Evolutionary conservation across 805 yeast genomes (phyloP), one percentile per base, ranked within the genome.

Genomic region (Metschnikowia proteae): DNA sequence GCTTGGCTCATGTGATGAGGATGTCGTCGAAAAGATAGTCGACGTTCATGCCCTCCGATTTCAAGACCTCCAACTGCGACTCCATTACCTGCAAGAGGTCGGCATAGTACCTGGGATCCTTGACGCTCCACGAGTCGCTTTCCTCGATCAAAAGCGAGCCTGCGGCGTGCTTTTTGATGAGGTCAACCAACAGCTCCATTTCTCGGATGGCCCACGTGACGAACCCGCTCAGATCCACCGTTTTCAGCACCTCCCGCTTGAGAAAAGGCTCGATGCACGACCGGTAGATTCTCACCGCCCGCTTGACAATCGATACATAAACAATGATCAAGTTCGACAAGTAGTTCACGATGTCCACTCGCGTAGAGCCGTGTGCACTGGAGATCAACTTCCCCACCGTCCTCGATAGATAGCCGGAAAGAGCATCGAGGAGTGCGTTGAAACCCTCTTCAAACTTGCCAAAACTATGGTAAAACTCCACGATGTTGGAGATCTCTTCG

Each of bases 151-250:
- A 50, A 41, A 80, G 75, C 10, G 86, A 80, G 23, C 85, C 88
- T 41, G 81, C 72, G 26, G 91, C 66, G 56, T 86, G 91, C 48
- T 86, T 80, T 42, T 81, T 79, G 56, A 90, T 78, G 5, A 82
- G 65, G 13, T 71, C 68, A 29, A 82, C 80, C 54, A 86, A 84
- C 42, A 72, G 71, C 36, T 79, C 78, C 30, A 87, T 78, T 62
- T 83, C 85, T 9, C 76, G 76, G 48, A 80, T 79, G 31, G 85
- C 79, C 96, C 96, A 89, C 52, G 83, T 81, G n/a, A 88, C 84
- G 13, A 89, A 70, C n/a, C 56, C 56, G 41, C 58, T 51, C 7
- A 85, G 74, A 38, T 64, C 65, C 6, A 62, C 64, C 5, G 52
- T 50, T 10, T 53, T 58, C 29, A 63, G 62, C 41, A 58, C 61